phyloP scores from a whole-genome alignment of 495 filamentous ascomycete species.

The Aspergillus sclerotiicarbonarius region DNA sequence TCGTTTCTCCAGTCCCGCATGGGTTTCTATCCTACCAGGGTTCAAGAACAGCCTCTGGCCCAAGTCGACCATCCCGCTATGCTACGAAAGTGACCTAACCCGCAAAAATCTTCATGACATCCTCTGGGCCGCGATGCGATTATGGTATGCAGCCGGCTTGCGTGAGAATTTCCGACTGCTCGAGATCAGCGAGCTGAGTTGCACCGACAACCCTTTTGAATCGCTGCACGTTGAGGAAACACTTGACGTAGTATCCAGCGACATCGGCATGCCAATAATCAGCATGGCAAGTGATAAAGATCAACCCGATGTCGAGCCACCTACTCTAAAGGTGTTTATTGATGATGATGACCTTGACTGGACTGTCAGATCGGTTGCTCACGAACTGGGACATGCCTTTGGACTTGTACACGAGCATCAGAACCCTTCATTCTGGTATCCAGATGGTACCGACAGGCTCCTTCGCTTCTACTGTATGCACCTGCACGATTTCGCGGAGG shows the following conservation, averaged over 20 bases:
- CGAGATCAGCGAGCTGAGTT: background rate
- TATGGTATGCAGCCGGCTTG: constrained; percentile 10
- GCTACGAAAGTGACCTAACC: background rate
- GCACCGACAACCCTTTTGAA: background rate
- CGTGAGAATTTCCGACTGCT: background rate
- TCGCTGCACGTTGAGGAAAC: background rate
- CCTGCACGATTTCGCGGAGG: background rate
- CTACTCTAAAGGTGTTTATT: background rate
- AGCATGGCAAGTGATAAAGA: background rate
- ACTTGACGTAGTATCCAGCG: background rate
- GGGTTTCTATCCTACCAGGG: background rate
- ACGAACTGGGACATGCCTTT: constrained; percentile 13
- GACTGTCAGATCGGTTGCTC: background rate
- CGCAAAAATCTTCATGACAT: background rate
- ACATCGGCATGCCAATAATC: background rate
- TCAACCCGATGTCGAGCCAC: no score
- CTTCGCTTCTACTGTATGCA: constrained; percentile 4
- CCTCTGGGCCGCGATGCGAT: background rate
- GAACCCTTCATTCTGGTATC: constrained; percentile 2
- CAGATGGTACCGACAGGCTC: background rate
- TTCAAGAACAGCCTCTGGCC: constrained; percentile 1
- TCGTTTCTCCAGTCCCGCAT: background rate
- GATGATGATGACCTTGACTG: background rate
- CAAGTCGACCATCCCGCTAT: background rate
- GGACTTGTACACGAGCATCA: constrained; percentile 15